phyloP scores from a whole-genome alignment of 768 basidiomycete genomes.

The Leccinum truebloodii region DNA sequence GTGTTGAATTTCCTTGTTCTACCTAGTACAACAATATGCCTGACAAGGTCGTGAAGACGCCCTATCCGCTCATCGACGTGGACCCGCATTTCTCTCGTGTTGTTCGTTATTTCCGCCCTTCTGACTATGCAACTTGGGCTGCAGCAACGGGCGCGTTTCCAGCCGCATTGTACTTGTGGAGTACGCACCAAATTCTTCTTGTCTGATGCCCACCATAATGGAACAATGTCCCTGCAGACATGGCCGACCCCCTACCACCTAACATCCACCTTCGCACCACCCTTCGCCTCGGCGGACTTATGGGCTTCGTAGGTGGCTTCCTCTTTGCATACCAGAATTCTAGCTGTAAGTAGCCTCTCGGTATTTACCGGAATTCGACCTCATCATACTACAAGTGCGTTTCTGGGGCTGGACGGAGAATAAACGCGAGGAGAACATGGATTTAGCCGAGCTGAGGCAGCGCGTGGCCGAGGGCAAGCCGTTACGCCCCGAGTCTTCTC shows the following conservation, averaged over 20 bases:
- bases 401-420: conserved; percentile 97
- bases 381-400: conserved; percentile 54
- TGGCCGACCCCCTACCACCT: conserved; percentile 44
- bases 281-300: conserved; percentile 60
- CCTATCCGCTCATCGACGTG: conserved; percentile 89
- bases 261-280: conserved; percentile 40
- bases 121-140: conserved; percentile 87
- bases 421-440: conserved; percentile 74
- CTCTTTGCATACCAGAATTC: conserved; percentile 90
- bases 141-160: conserved; percentile 81
- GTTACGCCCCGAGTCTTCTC: conserved; percentile 80
- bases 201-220: conserved; percentile 7
- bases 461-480: conserved; percentile 78
- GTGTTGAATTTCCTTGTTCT: conserved; percentile 8
- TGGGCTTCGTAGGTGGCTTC: conserved; percentile 92
- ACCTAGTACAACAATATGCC: conserved; percentile 27
- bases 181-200: conserved; percentile 45
- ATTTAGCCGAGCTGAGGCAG: conserved; percentile 75
- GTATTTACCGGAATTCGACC: conserved; percentile 12
- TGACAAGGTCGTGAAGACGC: conserved; percentile 55
- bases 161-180: conserved; percentile 75
- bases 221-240: conserved; percentile 35
- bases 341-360: conserved; percentile 56
- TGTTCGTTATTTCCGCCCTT: conserved; percentile 82
- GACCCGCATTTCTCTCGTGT: conserved; percentile 92